phyloP scores from a whole-genome alignment of 129 eudicot species.

The Heracleum sosnowskyi region DNA sequence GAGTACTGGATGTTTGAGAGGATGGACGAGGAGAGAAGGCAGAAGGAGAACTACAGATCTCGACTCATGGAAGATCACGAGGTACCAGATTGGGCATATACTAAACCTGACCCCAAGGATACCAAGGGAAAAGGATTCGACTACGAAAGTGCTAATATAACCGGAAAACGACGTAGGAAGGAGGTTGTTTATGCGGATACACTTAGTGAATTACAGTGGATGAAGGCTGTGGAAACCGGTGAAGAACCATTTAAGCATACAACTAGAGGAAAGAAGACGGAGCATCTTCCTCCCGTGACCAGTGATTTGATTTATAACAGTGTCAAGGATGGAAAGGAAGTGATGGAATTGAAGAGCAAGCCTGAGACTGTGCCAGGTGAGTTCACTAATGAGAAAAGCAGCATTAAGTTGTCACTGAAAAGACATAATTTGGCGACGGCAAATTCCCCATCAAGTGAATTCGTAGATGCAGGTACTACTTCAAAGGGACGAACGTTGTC shows the following conservation, averaged over 20 bases:
- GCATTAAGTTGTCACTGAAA: constrained; percentile 22
- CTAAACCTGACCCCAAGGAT: constrained; percentile 46
- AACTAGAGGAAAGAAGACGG: constrained; percentile 31
- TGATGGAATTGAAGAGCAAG: constrained; percentile 32
- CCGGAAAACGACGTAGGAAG: constrained; percentile 80
- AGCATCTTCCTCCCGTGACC: constrained; percentile 8
- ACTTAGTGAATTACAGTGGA: constrained; percentile 54
- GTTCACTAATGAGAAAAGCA: constrained; percentile 32
- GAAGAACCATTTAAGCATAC: constrained; percentile 25
- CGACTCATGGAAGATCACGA: constrained; percentile 97
- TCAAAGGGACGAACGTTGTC: constrained; percentile 32
- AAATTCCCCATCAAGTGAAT: constrained; percentile 31
- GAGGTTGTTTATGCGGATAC: constrained; percentile 72
- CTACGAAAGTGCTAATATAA: constrained; percentile 48
- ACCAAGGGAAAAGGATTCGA: constrained; percentile 75
- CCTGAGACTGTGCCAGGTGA: constrained; percentile 33
- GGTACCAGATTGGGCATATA: constrained; percentile 89
- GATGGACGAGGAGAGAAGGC: constrained; percentile 92
- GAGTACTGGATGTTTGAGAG: constrained; percentile 88
- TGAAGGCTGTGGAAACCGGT: constrained; percentile 76
- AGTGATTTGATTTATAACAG: constrained; percentile 16
- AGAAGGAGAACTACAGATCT: constrained; percentile 67
- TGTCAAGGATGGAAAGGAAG: constrained; percentile 25
- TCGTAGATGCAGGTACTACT: constrained; percentile 24
- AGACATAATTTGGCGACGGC: constrained; percentile 23